phyloP scores from a whole-genome alignment of 495 filamentous ascomycete species.

The Aspergillus nidulans region DNA sequence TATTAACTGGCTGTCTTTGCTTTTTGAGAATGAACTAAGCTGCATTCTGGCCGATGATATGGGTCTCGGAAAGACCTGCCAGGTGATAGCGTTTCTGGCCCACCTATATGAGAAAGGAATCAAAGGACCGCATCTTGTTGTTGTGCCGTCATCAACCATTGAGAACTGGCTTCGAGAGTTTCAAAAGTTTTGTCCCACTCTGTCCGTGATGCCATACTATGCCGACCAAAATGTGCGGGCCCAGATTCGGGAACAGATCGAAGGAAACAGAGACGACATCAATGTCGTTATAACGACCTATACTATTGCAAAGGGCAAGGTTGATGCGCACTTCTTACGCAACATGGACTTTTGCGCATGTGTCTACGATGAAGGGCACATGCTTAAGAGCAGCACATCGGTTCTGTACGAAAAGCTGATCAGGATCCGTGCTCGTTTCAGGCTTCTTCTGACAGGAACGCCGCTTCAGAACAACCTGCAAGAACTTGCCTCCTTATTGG shows the following conservation, averaged over 20 bases:
- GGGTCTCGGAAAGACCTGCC: conserved; percentile 96
- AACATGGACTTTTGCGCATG: conserved; percentile 60
- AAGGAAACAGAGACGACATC: conserved; percentile 56
- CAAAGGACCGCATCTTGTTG: conserved; percentile 76
- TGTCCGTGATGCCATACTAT: conserved; percentile 79
- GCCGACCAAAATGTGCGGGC: conserved; percentile 59
- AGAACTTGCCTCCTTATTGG: conserved; percentile 81
- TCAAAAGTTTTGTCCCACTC: conserved; percentile 70
- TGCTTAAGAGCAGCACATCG: conserved; percentile 80
- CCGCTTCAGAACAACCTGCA: conserved; percentile 94
- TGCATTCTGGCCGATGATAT: conserved; percentile 97
- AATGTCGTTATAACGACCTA: conserved; percentile 94
- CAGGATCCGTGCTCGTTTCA: conserved; percentile 69
- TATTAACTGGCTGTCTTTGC: conserved; percentile 83
- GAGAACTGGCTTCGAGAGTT: conserved; percentile 97
- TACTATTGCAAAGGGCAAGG: conserved; percentile 59
- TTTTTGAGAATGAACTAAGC: conserved; percentile 72
- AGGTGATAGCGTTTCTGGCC: conserved; percentile 88
- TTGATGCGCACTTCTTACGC: conserved; percentile 67
- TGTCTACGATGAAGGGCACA: conserved; percentile 91
- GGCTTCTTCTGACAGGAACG: conserved; percentile 85
- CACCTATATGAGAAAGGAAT: conserved; percentile 66
- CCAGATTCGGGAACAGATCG: conserved; percentile 61
- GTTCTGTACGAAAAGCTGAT: conserved; percentile 76
- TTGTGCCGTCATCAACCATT: conserved; percentile 87